Evolutionary conservation across 2,329 filamentous ascomycete species (phyloP).

Genomic region (Beauveria sp.): DNA sequence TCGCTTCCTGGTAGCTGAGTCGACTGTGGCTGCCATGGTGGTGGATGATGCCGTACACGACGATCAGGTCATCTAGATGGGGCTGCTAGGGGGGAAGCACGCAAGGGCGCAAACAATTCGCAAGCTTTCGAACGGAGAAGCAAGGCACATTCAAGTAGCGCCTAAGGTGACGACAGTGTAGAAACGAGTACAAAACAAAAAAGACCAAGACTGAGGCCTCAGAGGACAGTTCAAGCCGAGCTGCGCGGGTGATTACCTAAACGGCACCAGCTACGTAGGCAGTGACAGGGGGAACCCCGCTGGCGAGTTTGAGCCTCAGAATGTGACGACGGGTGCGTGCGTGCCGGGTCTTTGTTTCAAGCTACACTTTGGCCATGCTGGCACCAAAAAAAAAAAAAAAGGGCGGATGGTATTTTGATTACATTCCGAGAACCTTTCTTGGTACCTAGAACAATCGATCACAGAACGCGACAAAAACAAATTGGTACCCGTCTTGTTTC

Average conservation of each 20-base stretch:
- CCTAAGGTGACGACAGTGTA: too few relatives aligned
- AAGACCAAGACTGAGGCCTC: too few relatives aligned
- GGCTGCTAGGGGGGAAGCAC: not conserved
- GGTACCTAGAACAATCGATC: too few relatives aligned
- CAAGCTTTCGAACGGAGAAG: too few relatives aligned
- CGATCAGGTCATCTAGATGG: not conserved
- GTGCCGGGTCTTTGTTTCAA: not conserved
- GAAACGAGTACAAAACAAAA: too few relatives aligned
- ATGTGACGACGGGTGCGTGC: not conserved
- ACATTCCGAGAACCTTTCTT: too few relatives aligned
- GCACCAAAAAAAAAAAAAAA: not conserved
- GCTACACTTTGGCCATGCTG: not conserved
- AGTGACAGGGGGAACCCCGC: not conserved
- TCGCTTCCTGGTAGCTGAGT: constrained; percentile 59
- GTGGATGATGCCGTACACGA: not conserved
- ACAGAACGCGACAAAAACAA: not conserved
- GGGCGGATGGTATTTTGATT: not conserved
- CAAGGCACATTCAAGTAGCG: too few relatives aligned
- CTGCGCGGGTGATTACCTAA: too few relatives aligned
- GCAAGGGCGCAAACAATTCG: too few relatives aligned
- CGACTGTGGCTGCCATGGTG: constrained; percentile 35
- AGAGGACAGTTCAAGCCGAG: too few relatives aligned
- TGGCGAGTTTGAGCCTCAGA: not conserved
- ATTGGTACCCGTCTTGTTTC: not conserved
- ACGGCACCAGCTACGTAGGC: too few relatives aligned